Conservation (phyloP, 495 filamentous ascomycete species). For the Physcia stellaris region DNA sequence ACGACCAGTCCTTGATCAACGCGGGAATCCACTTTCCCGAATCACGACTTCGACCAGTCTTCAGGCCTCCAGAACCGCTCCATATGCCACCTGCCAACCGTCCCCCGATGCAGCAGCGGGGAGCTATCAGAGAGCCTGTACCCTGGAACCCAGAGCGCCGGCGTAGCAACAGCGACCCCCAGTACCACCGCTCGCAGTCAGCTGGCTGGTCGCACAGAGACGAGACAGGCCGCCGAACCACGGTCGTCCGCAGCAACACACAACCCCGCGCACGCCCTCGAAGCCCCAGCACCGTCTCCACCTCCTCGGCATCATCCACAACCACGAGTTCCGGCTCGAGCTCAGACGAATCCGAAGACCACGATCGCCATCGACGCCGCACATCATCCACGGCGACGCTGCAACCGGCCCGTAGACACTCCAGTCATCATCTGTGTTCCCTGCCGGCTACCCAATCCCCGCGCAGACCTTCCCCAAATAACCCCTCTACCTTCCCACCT, state of each 20-base stretch:
- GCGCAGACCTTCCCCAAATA: not conserved
- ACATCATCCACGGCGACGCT: constrained; percentile 2
- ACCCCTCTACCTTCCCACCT: not conserved
- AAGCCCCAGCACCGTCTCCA: not conserved
- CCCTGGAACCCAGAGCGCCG: constrained; percentile 1
- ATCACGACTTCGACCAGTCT: constrained; percentile 2
- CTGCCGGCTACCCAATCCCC: not conserved
- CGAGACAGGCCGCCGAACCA: not conserved
- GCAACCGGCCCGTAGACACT: not conserved
- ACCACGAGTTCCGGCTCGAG: not conserved
- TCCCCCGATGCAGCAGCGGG: no score
- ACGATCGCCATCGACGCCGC: constrained; percentile 8
- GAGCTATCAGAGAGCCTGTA: not conserved
- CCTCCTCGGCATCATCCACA: not conserved
- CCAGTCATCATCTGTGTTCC: constrained; percentile 1
- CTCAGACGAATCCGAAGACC: constrained; percentile 1
- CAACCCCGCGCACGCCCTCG: not conserved
- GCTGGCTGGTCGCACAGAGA: no score
- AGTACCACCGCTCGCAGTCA: no score
- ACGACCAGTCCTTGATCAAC: constrained; percentile 8
- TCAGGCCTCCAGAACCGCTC: not conserved
- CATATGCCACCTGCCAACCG: not conserved
- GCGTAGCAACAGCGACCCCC: no score
- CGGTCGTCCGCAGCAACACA: not conserved
- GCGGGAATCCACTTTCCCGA: constrained; percentile 5